A percentile compares a stretch with the other conserved stretches of the same genome.
phyloP scores from a whole-genome alignment of 768 basidiomycete genomes.

The Nevesoporus exiguus region DNA sequence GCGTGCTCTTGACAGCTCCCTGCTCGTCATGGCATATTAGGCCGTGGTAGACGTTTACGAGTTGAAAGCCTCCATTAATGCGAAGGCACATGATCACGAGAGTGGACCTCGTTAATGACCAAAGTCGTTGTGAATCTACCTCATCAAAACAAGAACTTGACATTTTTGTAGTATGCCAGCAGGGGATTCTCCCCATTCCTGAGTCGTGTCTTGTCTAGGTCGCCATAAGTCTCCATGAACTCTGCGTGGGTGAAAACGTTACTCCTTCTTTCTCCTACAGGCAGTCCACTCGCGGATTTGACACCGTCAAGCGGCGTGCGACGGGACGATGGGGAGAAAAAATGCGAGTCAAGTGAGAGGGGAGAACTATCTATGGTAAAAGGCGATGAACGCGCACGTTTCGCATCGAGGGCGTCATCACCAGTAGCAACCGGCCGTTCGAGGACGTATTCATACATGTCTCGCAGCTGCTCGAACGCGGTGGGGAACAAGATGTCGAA shows the following conservation, averaged over 20 bases:
- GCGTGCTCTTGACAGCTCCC: background rate
- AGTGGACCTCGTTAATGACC: background rate
- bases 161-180: constrained; percentile 88
- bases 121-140: background rate
- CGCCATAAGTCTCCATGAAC: constrained; percentile 84
- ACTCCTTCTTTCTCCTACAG: constrained; percentile 77
- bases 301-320: constrained; percentile 69
- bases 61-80: background rate
- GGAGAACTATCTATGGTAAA: constrained; percentile 48
- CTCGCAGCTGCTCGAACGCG: constrained; percentile 74
- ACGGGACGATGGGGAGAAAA: constrained; percentile 60
- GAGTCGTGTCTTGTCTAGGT: constrained; percentile 65
- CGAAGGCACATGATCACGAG: background rate
- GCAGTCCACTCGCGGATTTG: constrained; percentile 67
- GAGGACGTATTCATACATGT: constrained; percentile 87
- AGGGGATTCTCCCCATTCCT: constrained; percentile 86
- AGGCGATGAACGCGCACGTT: constrained; percentile 46
- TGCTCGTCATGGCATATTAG: background rate
- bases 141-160: constrained; percentile 81
- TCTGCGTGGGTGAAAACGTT: constrained; percentile 85
- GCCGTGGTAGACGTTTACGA: background rate
- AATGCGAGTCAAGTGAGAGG: constrained; percentile 53
- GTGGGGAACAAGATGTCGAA: constrained; percentile 99
- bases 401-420: constrained; percentile 18
- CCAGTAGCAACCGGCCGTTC: constrained; percentile 45